These are phyloP conservation scores for Colletotrichum chrysophilum DNA, from an alignment of 2,329 filamentous ascomycete species.

Conservation along the genomic window DNA sequence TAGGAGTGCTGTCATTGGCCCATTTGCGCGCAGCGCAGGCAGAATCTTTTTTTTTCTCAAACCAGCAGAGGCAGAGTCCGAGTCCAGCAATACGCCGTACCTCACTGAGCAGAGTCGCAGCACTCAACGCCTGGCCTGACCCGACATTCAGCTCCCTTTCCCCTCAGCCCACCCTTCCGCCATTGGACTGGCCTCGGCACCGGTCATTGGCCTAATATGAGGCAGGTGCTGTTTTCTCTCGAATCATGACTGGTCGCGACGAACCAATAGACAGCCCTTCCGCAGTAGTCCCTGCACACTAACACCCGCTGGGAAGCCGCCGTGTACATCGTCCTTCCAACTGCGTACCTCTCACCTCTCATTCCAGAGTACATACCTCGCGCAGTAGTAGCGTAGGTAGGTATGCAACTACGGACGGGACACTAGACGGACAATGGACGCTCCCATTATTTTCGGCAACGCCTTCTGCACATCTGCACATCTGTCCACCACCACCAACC, in stretches of 20 bases:
- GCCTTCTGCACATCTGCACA: background rate
- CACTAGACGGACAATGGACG: background rate
- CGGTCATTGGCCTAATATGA: background rate
- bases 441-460: conserved; percentile 6
- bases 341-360: background rate
- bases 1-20: background rate
- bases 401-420: background rate
- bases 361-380: background rate
- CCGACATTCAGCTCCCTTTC: background rate
- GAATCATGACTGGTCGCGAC: background rate
- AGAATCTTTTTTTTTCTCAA: background rate
- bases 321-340: background rate
- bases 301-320: background rate
- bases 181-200: background rate
- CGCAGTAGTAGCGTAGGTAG: background rate
- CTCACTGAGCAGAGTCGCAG: background rate
- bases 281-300: background rate
- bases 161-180: background rate
- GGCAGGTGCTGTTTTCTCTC: background rate
- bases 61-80: background rate
- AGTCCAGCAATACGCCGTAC: background rate
- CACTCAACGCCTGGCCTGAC: background rate
- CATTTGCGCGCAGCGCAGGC: conserved; percentile 10
- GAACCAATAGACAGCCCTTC: background rate
- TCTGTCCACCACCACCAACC: background rate